Percentiles rank a stretch among this genome's conserved stretches.
Evolutionary conservation across 2,329 filamentous ascomycete genomes (phyloP).

Genomic region (Colletotrichum tropicicola): DNA sequence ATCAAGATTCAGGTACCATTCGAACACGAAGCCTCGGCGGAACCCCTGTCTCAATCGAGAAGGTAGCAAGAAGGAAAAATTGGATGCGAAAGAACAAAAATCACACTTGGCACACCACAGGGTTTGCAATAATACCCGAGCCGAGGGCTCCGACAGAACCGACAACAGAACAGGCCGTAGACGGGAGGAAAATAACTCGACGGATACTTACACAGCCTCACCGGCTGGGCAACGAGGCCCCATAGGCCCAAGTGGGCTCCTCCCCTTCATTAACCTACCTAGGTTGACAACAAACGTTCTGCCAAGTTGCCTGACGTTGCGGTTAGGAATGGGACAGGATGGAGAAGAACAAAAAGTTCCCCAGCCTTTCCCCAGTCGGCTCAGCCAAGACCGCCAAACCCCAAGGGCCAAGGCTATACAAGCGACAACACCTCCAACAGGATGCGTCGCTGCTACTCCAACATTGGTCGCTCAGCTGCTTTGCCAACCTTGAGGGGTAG

Average conservation of each 20-base stretch:
- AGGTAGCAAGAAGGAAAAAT: constrained; percentile 8
- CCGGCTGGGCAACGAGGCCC: constrained; percentile 9
- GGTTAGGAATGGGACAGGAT: not conserved
- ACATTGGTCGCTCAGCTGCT: not conserved
- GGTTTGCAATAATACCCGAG: not conserved
- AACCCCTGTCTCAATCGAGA: constrained; percentile 24
- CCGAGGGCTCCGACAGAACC: constrained; percentile 2
- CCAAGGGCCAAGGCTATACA: constrained; percentile 4
- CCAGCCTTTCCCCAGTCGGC: constrained; percentile 16
- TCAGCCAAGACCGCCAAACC: constrained; percentile 13
- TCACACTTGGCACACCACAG: not conserved
- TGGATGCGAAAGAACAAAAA: not conserved
- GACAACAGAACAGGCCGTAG: not conserved
- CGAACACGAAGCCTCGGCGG: not conserved
- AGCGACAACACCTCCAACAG: not conserved
- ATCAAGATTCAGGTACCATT: constrained; percentile 1
- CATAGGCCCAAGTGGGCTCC: constrained; percentile 8
- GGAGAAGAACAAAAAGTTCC: constrained; percentile 13
- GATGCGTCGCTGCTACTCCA: not conserved
- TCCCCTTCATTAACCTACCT: constrained; percentile 4
- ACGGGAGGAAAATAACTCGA: not conserved
- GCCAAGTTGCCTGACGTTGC: constrained; percentile 6
- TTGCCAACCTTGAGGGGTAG: constrained; percentile 7
- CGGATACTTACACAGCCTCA: constrained; percentile 14
- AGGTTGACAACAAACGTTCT: not conserved